These are phyloP conservation scores for Huntiella moniliformis DNA, from an alignment of 2,329 filamentous ascomycete genomes.

Conservation along the genomic window DNA sequence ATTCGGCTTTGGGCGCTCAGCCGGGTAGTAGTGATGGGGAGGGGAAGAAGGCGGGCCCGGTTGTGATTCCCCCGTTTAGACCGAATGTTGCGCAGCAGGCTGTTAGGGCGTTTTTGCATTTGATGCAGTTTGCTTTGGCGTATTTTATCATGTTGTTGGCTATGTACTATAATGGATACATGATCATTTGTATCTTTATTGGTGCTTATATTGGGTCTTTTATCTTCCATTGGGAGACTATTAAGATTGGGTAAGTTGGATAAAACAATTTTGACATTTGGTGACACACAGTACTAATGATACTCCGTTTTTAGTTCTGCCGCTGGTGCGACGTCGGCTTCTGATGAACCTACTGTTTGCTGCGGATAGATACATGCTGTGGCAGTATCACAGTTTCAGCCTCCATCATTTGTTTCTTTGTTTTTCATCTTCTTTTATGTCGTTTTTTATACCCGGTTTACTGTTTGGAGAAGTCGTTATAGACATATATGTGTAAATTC, in stretches of 20 bases:
- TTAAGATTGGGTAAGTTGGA: conserved; percentile 18
- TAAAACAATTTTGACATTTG: no score
- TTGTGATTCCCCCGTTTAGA: conserved; percentile 23
- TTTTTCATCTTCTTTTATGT: neutral
- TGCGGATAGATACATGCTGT: conserved; percentile 19
- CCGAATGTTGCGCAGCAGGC: conserved; percentile 48
- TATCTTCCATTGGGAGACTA: conserved; percentile 51
- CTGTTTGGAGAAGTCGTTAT: no score
- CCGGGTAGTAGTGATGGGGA: conserved; percentile 11
- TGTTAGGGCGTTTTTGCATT: conserved; percentile 47
- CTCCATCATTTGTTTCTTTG: neutral
- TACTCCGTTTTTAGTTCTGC: neutral
- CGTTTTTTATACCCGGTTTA: neutral
- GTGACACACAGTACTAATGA: neutral
- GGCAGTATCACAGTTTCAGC: neutral
- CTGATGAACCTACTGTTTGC: conserved; percentile 23
- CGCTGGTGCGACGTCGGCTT: conserved; percentile 17
- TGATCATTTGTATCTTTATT: conserved; percentile 66
- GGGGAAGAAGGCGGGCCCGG: neutral
- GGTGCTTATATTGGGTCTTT: conserved; percentile 57
- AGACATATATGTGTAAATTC: no score
- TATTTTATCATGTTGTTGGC: conserved; percentile 62
- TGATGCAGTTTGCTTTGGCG: conserved; percentile 52
- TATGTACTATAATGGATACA: conserved; percentile 50
- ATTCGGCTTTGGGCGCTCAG: conserved; percentile 11